Evolutionary conservation across 2,329 filamentous ascomycete species (phyloP).

Genomic region (Atkinsonella texensis): DNA sequence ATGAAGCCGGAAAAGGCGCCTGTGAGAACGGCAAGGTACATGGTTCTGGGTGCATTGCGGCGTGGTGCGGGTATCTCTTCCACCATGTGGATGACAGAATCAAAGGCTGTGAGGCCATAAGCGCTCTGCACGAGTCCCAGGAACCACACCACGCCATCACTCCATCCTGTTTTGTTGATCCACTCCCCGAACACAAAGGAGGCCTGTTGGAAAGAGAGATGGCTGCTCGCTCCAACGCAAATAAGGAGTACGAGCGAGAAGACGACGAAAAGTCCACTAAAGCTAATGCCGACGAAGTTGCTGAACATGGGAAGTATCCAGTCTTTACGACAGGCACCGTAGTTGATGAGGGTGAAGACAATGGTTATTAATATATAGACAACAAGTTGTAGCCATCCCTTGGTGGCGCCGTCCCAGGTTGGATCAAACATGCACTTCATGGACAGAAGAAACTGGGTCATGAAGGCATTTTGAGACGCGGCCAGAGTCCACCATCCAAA

Average conservation of each 20-base stretch:
- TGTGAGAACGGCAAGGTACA: slow-evolving; percentile 39
- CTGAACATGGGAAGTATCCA: slow-evolving; percentile 35
- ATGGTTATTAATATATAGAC: slow-evolving; percentile 39
- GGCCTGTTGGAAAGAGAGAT: slow-evolving; percentile 33
- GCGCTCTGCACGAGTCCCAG: slow-evolving; percentile 44
- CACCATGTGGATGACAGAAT: slow-evolving; percentile 46
- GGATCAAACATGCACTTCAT: slow-evolving; percentile 42
- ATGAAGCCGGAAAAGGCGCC: slow-evolving; percentile 36
- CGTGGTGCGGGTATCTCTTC: slow-evolving; percentile 43
- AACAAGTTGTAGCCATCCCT: slow-evolving; percentile 43
- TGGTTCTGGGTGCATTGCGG: slow-evolving; percentile 36
- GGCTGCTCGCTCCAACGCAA: slow-evolving; percentile 32
- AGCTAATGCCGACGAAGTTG: slow-evolving; percentile 42
- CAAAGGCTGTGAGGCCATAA: slow-evolving; percentile 43
- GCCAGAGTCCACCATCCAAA: slow-evolving; percentile 48
- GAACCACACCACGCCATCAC: slow-evolving; percentile 44
- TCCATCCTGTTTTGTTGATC: slow-evolving; percentile 36
- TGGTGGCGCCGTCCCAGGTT: slow-evolving; percentile 29
- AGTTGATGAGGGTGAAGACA: slow-evolving; percentile 36
- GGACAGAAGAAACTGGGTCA: slow-evolving; percentile 44
- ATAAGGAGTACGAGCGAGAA: slow-evolving; percentile 39
- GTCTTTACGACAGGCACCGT: slow-evolving; percentile 35
- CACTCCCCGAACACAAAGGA: slow-evolving; percentile 41
- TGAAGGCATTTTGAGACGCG: slow-evolving; percentile 44
- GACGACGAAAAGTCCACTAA: slow-evolving; percentile 38